phyloP scores from a whole-genome alignment of 164 flowering plant species.

The Akebia trifoliata region DNA sequence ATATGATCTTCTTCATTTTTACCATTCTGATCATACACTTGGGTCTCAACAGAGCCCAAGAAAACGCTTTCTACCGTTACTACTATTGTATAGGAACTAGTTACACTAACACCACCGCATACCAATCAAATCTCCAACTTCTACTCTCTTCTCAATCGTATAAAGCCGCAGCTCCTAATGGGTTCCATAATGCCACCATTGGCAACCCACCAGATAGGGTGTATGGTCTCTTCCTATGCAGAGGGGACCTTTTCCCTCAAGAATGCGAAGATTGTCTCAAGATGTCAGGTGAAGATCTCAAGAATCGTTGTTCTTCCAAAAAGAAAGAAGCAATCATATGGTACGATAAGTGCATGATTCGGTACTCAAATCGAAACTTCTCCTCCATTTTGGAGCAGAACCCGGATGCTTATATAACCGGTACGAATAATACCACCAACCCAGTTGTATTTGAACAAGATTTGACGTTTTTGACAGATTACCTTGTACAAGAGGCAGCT shows the following conservation, averaged over 20 bases:
- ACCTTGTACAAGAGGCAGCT: not conserved
- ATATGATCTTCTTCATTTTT: not conserved
- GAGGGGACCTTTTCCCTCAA: too few relatives aligned
- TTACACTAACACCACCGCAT: conserved; percentile 11
- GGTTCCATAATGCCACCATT: too few relatives aligned
- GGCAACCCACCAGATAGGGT: too few relatives aligned
- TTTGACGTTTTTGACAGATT: not conserved
- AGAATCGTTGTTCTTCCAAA: too few relatives aligned
- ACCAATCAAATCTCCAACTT: too few relatives aligned
- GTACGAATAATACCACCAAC: conserved; percentile 3
- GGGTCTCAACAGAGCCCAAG: not conserved
- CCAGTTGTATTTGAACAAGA: not conserved
- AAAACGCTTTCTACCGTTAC: not conserved
- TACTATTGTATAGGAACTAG: not conserved
- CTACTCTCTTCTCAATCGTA: too few relatives aligned
- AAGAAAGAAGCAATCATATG: not conserved
- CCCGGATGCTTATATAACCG: not conserved
- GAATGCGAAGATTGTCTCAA: conserved; percentile 16
- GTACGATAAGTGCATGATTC: too few relatives aligned
- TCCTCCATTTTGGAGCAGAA: not conserved
- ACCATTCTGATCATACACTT: not conserved
- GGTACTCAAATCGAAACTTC: too few relatives aligned
- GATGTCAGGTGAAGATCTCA: not conserved
- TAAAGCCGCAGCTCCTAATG: too few relatives aligned
- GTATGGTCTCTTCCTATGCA: too few relatives aligned